Evolutionary conservation across 1,284 basidiomycete genomes (phyloP), one percentile per base, ranked within the genome.

Genomic region (Cutaneotrichosporon cutaneum): DNA sequence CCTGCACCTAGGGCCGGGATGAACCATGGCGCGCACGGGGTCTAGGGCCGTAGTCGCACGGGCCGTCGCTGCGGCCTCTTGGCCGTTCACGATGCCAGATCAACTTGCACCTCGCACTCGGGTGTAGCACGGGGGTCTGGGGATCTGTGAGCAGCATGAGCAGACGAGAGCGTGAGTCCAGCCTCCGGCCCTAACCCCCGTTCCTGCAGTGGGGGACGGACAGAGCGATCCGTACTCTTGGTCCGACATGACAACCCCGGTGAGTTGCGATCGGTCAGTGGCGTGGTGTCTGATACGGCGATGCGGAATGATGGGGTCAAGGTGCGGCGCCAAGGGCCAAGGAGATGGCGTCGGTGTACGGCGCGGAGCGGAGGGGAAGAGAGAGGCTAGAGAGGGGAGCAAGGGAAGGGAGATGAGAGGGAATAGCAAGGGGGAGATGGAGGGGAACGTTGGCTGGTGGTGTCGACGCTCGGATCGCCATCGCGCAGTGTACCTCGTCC

Each of bases 281-380:
- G 10, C 16, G 35, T 10, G 36, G 13, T 16, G 14, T 18, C 39
- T 42, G 18, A 18, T 42, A n/a, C 18, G 39, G n/a, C 36, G 36
- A 39, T 42, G 39, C 18, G 39, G 39, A 42, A 42, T 42, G 39
- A 42, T 42, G 39, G 39, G 39, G 39, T 42, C 39, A 42, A 42
- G 39, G 39, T 42, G 39, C 8, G 39, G 39, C 39, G 39, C 18
- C 39, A 42, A 42, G 39, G 39, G 39, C 18, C 2, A 33, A 13
- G 16, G 35, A 5, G 35, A 14, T 42, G 39, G 18, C 7, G 11
- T 8, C 2, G 13, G 13, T 39, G 14, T 16, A 33, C 9, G 33
- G 13, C 4, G 2, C 13, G 2, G 33, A 33, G 33, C 9, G 13
- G 3, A 36, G 13, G 11, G 16, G 13, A 36, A 13, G 35, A 5